These are phyloP conservation scores for Botrytis squamosa DNA, from an alignment of 2,329 filamentous ascomycete species.

Conservation along the genomic window DNA sequence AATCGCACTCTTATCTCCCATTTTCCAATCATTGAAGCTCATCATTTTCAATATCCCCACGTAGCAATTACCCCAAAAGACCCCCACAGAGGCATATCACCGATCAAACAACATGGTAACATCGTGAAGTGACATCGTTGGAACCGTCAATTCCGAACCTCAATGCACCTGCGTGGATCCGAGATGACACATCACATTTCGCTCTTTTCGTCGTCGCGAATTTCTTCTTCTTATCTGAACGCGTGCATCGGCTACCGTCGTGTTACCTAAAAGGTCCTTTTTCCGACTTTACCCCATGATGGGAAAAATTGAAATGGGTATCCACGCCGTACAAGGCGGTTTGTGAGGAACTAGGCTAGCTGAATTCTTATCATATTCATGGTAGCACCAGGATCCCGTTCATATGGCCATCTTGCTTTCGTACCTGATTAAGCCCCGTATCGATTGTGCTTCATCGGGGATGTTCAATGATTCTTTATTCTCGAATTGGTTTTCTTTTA, in stretches of 20 bases:
- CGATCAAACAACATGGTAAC: background rate
- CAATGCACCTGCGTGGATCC: constrained; percentile 2
- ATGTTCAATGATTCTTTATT: background rate
- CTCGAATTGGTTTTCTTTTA: background rate
- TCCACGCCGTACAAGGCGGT: background rate
- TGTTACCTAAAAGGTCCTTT: constrained; percentile 16
- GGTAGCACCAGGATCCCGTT: background rate
- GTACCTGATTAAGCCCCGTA: constrained; percentile 11
- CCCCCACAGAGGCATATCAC: constrained; percentile 7
- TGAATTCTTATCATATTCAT: background rate
- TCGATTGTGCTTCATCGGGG: background rate
- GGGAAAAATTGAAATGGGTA: background rate
- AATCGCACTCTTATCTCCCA: background rate
- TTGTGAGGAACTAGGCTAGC: background rate
- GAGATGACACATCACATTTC: constrained; percentile 10
- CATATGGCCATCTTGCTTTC: background rate
- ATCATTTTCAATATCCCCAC: background rate
- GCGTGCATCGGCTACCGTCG: background rate
- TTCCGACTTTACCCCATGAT: background rate
- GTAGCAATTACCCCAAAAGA: background rate
- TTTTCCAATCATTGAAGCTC: background rate
- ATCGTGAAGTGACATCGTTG: constrained; percentile 9
- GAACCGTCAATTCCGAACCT: constrained; percentile 9
- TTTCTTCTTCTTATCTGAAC: constrained; percentile 1
- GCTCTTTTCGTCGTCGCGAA: background rate